A percentile compares a stretch with the other conserved stretches of the same genome.
These are phyloP conservation scores for Lactarius hengduanensis DNA, from an alignment of 768 basidiomycete species.

Conservation along the genomic window DNA sequence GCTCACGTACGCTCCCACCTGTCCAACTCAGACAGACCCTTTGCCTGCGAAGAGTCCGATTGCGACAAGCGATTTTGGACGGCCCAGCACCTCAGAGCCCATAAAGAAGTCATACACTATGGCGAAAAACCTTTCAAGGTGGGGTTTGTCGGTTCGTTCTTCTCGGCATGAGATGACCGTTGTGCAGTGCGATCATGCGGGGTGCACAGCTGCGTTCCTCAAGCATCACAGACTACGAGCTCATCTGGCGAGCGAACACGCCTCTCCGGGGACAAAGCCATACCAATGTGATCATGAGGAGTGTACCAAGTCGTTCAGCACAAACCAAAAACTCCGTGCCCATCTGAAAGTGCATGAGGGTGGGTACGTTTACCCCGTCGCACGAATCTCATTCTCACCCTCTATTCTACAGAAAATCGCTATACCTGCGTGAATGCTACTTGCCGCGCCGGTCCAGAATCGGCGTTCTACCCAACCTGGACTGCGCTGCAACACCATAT, in stretches of 20 bases:
- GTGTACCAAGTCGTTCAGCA: conserved; percentile 82
- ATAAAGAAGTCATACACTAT: conserved; percentile 64
- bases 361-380: conserved; percentile 37
- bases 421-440: conserved; percentile 75
- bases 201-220: conserved; percentile 65
- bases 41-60: conserved; percentile 55
- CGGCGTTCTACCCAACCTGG: conserved; percentile 79
- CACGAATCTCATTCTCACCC: neutral
- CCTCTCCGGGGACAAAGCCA: conserved; percentile 79
- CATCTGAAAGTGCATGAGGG: conserved; percentile 87
- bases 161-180: neutral
- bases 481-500: conserved; percentile 81
- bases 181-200: conserved; percentile 60
- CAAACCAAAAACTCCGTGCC: conserved; percentile 73
- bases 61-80: conserved; percentile 96
- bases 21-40: conserved; percentile 62
- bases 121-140: conserved; percentile 73
- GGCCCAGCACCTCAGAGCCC: conserved; percentile 74
- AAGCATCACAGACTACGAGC: conserved; percentile 84
- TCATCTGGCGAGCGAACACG: conserved; percentile 70
- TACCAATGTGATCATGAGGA: conserved; percentile 70
- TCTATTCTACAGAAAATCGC: conserved; percentile 56
- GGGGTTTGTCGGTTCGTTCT: conserved; percentile 18
- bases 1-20: conserved; percentile 81
- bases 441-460: conserved; percentile 46